These are phyloP conservation scores for Trypanosoma avium DNA, from an alignment of 208 protist species.

Conservation along the genomic window DNA sequence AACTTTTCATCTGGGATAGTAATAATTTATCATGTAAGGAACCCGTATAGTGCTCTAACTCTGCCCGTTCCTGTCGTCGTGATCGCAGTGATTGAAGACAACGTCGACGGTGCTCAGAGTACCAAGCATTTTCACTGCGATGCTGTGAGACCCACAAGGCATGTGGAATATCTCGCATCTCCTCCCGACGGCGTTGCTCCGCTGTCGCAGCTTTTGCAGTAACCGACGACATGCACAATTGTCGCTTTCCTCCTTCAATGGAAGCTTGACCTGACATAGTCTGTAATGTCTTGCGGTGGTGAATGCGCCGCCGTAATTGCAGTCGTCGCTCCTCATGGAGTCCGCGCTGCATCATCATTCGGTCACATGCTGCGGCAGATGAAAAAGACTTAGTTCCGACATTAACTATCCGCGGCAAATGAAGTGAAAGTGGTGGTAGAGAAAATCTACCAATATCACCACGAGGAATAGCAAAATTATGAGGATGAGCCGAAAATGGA, in stretches of 20 bases:
- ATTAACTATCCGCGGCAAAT: too few species aligned
- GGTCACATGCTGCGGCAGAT: too few species aligned
- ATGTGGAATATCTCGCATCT: conserved; percentile 26
- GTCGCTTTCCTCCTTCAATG: background rate
- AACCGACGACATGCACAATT: background rate
- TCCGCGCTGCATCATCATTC: conserved; percentile 7
- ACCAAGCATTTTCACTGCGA: background rate
- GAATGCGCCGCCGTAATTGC: background rate
- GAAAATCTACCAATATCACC: background rate
- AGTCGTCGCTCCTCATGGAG: conserved; percentile 27
- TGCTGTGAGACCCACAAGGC: conserved; percentile 18
- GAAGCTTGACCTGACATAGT: conserved; percentile 22
- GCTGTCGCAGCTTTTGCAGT: background rate
- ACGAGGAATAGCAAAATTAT: background rate
- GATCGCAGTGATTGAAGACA: conserved; percentile 16
- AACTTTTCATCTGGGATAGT: background rate
- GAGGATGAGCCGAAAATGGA: background rate
- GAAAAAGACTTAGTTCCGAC: too few species aligned
- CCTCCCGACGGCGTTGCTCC: conserved; percentile 20
- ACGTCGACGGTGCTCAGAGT: conserved; percentile 4
- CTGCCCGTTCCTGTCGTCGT: conserved; percentile 20
- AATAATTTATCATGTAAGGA: conserved; percentile 3
- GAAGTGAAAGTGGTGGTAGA: too few species aligned
- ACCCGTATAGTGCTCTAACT: conserved; percentile 32
- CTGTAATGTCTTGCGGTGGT: conserved; percentile 22